Evolutionary conservation across 1,139 yeast genomes (phyloP).

Genomic region (Saccharomyces hybrid): DNA sequence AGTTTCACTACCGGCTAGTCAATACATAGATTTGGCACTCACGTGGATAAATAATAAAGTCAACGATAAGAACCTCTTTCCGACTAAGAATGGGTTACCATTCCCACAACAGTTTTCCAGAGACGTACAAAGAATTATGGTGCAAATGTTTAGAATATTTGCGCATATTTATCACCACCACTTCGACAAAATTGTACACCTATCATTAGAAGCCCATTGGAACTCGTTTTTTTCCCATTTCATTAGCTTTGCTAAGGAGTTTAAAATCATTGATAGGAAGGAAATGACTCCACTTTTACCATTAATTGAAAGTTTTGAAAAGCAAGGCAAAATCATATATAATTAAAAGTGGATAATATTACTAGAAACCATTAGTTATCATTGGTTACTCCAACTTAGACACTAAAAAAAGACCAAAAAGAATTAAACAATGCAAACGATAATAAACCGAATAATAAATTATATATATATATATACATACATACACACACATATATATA

Average conservation of each 20-base stretch:
- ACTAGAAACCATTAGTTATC: not conserved
- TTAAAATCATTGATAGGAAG: slow-evolving; percentile 64
- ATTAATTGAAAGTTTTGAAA: slow-evolving; percentile 70
- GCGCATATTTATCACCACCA: slow-evolving; percentile 94
- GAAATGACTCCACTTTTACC: slow-evolving; percentile 76
- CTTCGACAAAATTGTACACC: slow-evolving; percentile 82
- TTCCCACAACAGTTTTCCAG: slow-evolving; percentile 81
- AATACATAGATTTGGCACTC: slow-evolving; percentile 84
- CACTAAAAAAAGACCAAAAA: not conserved
- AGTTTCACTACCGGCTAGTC: slow-evolving; percentile 82
- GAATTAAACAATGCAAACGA: not conserved
- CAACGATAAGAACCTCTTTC: slow-evolving; percentile 83
- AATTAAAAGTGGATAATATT: not conserved
- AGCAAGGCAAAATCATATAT: slow-evolving; percentile 67
- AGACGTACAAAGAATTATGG: slow-evolving; percentile 76
- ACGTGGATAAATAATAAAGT: slow-evolving; percentile 86
- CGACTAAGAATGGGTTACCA: slow-evolving; percentile 88
- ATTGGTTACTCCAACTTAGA: not conserved
- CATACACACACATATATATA: not conserved
- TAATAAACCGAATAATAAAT: not conserved
- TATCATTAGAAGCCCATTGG: slow-evolving; percentile 95
- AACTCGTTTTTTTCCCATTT: slow-evolving; percentile 97
- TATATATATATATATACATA: too few species aligned
- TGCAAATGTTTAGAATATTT: slow-evolving; percentile 93
- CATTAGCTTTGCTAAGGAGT: slow-evolving; percentile 77